Base-by-base conservation (phyloP, 352 stramenopile genomes). In the Phytophthora pistaciae region DNA sequence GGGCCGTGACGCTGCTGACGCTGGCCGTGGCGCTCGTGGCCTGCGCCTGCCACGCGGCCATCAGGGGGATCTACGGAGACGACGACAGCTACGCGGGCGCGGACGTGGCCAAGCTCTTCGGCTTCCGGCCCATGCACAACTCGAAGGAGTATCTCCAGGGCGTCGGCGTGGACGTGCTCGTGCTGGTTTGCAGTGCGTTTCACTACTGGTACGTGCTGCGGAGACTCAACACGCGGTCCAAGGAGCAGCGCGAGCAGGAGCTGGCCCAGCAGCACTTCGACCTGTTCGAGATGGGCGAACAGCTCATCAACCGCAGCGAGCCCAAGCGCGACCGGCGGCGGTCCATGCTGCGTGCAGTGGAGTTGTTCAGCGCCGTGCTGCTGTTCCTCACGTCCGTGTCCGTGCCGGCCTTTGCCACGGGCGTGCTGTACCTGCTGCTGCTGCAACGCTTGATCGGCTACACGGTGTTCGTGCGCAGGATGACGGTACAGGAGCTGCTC, bases 201-300 rank as follows among this genome's bases (percentile, higher is more conserved):
- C 85, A 96, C 52, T 85, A 87, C 50, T 93, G 88, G 60, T 85
- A 88, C 60, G 79, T 94, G 7, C 63, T 91, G 6, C 73, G 77
- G 3, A 79, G 77, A 31, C 68, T 88, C 0, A 64, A 63, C 27
- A 10, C 25, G 3, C 57, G 56, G 5, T 73, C 69, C 18, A 66
- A 71, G 38, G 65, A 78, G 56, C 73, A 79, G 31, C n/a, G 79
- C 36, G 62, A 80, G 25, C 40, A 79, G 48, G 66, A 75, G n/a
- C 58, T 61, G 20, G 55, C 56, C 0, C 77, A 78, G 9, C 74
- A 75, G 48, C 67, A 82, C 25, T 91, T 91, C 33, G 85, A 87
- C 38, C 63, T 91, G 10, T 92, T 92, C 56, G 78, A 86, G 33
- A 86, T 89, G 48, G 87, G 79, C 7, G 82, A 78, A 5, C 63